Evolutionary conservation across 192 early-diverging fungal genomes (phyloP), one percentile per base, ranked within the genome.

Genomic region (Oehlia diaphana): DNA sequence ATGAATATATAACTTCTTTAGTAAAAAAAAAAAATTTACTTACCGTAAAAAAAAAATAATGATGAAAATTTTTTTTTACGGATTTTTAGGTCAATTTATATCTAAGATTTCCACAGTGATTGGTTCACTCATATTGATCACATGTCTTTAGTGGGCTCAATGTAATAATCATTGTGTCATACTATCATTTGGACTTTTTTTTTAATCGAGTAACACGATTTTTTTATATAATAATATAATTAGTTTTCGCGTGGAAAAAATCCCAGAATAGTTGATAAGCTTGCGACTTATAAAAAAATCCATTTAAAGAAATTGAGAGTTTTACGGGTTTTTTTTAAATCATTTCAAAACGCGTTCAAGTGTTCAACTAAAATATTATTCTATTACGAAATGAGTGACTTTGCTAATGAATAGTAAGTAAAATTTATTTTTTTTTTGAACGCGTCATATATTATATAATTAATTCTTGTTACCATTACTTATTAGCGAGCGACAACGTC

Each of bases 401-500:
- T 10, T 7, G 21, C 39, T 9, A 70, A 70, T 2, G 68, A 70
- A 70, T 70, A 70, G 68, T 70, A 44, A 70, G 68, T 42, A 42
- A 26, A 70, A n/a, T 19, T 2, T 68, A 16, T 35, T 68, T 0
- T 35, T 0, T 35, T 23, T n/a, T 39, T 4, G 21, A 35, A 47
- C 68, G 68, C 68, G 68, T 70, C 39, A 70, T 70, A 2, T 70
- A 70, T n/a, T n/a, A 39, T 4, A 31, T 33, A 14, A 63, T n/a
- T 9, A 23, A 63, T n/a, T 33, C 33, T 14, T 4, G 12, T 42
- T 35, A 31, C 2, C 2, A 31, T 31, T 31, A 78, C 61, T n/a
- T 47, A 37, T 50, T 62, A 85, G 84, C 67, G 86, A 87, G 74
- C 63, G 66, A 14, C 70, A 81, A 68, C 80, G 86, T 16, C 66